Conservation (phyloP, 306 rosid genomes). For the Hippophae rhamnoides region DNA sequence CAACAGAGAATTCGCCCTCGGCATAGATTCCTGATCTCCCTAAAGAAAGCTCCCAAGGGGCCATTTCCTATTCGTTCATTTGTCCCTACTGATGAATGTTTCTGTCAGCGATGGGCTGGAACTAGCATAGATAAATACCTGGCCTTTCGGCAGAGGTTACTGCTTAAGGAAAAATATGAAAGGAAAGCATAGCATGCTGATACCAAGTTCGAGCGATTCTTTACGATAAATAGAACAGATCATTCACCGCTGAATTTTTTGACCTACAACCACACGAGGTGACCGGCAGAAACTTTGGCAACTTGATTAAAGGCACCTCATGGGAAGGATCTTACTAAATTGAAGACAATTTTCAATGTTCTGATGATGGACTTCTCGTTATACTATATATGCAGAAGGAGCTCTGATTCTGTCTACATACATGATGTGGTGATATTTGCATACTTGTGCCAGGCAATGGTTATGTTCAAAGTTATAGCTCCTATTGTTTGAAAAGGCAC, state of each 20-base stretch:
- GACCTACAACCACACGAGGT: not conserved
- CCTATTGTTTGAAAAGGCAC: too few relatives aligned
- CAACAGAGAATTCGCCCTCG: conserved; percentile 99
- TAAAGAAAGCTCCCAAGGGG: conserved; percentile 95
- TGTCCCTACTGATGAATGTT: conserved; percentile 83
- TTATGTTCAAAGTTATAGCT: too few relatives aligned
- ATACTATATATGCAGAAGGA: conserved; percentile 22
- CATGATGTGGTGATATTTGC: too few relatives aligned
- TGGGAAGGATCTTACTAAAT: conserved; percentile 1
- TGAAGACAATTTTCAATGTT: conserved; percentile 6
- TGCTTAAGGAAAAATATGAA: conserved; percentile 65
- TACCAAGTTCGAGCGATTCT: conserved; percentile 13
- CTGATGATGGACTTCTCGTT: conserved; percentile 13
- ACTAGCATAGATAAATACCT: conserved; percentile 79
- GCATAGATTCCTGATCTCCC: conserved; percentile 74
- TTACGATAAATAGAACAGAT: not conserved
- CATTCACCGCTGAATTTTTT: too few relatives aligned
- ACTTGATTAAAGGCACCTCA: conserved; percentile 4
- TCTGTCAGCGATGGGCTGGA: conserved; percentile 91
- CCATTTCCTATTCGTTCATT: conserved; percentile 89
- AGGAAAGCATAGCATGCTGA: conserved; percentile 32
- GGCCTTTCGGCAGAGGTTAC: conserved; percentile 71
- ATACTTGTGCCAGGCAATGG: too few relatives aligned
- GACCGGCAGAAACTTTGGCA: conserved; percentile 19
- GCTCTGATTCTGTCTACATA: conserved; percentile 17